Percentiles rank a stretch among this genome's conserved stretches.
Conservation (phyloP, 805 yeast species). For the Cyberlindnera mississippiensis region DNA sequence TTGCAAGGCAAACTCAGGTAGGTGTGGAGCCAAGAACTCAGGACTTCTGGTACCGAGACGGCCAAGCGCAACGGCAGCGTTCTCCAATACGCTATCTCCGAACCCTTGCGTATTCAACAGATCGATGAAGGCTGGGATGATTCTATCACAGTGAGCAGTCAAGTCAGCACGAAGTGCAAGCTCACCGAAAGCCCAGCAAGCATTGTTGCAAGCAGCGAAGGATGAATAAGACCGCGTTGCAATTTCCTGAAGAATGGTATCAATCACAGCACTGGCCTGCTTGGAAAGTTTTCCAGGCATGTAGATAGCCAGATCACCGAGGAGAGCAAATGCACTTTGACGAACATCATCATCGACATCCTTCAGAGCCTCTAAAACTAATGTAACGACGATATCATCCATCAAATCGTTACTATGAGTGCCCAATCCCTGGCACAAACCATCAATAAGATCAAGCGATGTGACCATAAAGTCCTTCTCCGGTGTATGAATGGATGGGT, state of each 20-base stretch:
- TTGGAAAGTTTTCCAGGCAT: conserved; percentile 34
- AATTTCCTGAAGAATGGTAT: conserved; percentile 68
- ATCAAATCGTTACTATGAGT: conserved; percentile 55
- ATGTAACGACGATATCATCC: conserved; percentile 47
- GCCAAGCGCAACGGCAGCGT: conserved; percentile 87
- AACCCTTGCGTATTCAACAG: conserved; percentile 56
- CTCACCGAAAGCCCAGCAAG: conserved; percentile 93
- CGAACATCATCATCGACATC: conserved; percentile 85
- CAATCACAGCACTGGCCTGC: conserved; percentile 47
- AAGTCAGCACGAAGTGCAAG: conserved; percentile 59
- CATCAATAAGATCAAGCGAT: conserved; percentile 85
- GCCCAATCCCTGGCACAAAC: conserved; percentile 86
- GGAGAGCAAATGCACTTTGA: conserved; percentile 83
- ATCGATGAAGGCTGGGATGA: conserved; percentile 54
- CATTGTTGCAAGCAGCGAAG: conserved; percentile 74
- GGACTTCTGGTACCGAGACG: conserved; percentile 69
- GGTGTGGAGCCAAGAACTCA: conserved; percentile 51
- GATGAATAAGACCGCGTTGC: conserved; percentile 46
- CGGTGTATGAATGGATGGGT: conserved; percentile 69
- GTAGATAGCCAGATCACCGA: conserved; percentile 83
- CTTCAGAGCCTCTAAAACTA: conserved; percentile 65
- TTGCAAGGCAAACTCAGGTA: conserved; percentile 51
- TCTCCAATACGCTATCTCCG: conserved; percentile 64
- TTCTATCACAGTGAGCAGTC: conserved; percentile 48
- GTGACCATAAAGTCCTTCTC: conserved; percentile 91